These are phyloP conservation scores for Mycena sanguinolenta DNA, from an alignment of 768 basidiomycete species.

Conservation along the genomic window DNA sequence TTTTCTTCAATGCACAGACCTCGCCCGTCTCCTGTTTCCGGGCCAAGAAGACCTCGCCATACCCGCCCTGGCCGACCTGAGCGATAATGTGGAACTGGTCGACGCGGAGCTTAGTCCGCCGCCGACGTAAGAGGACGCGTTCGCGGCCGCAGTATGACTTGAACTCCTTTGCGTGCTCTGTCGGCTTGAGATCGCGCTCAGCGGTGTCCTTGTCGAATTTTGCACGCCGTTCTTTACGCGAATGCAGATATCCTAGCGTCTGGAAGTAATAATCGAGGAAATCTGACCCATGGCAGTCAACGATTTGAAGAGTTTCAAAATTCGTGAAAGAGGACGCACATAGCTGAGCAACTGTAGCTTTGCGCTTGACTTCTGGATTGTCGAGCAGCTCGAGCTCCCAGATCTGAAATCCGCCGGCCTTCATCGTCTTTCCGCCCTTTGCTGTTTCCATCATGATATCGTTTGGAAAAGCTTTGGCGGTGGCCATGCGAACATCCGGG, in stretches of 20 bases:
- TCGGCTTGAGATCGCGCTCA: conserved; percentile 67
- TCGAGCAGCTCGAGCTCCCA: conserved; percentile 92
- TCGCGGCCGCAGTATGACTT: conserved; percentile 95
- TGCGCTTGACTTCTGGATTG: conserved; percentile 90
- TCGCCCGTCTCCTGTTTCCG: conserved; percentile 96
- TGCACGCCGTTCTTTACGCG: conserved; percentile 86
- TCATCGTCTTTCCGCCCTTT: conserved; percentile 66
- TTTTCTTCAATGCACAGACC: conserved; percentile 97
- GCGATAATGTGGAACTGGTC: conserved; percentile 99
- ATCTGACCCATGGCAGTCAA: conserved; percentile 60
- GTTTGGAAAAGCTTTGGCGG: conserved; percentile 66
- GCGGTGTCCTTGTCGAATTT: conserved; percentile 88
- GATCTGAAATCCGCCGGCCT: conserved; percentile 69
- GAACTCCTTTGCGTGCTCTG: conserved; percentile 83
- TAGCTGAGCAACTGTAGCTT: conserved; percentile 96
- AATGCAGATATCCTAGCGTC: conserved; percentile 87
- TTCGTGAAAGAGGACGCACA: conserved; percentile 67
- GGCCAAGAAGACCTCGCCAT: conserved; percentile 97
- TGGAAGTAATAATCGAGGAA: conserved; percentile 99
- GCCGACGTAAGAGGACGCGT: conserved; percentile 89
- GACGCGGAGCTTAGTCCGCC: conserved; percentile 92
- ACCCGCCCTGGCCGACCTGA: conserved; percentile 98
- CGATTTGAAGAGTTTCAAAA: conserved; percentile 10
- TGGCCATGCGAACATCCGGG: conserved; percentile 56
- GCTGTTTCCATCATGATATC: conserved; percentile 83